A percentile compares a stretch with the other conserved stretches of the same genome.
These are phyloP conservation scores for Zymoseptoria tritici DNA, from an alignment of 2,329 filamentous ascomycete genomes.

Conservation along the genomic window DNA sequence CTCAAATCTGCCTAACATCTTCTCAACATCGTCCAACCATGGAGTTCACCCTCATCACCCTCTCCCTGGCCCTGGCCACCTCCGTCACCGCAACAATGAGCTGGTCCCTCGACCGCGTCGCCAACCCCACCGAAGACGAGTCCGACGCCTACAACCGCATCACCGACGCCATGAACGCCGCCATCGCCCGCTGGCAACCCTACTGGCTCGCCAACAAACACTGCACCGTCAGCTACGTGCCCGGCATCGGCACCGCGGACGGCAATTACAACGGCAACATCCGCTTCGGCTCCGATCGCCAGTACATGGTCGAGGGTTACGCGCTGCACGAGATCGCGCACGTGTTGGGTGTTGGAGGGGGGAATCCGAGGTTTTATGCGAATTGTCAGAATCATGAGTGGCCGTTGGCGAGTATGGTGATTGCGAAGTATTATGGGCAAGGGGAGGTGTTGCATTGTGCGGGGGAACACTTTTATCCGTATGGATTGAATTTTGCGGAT, in stretches of 20 bases:
- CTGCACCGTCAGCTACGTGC: conserved; percentile 10
- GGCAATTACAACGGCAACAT: conserved; percentile 14
- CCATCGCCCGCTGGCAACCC: conserved; percentile 5
- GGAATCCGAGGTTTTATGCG: not conserved
- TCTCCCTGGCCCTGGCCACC: too few relatives aligned
- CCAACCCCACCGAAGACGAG: conserved; percentile 16
- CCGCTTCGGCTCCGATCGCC: conserved; percentile 10
- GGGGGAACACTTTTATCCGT: conserved; percentile 10
- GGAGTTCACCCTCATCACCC: too few relatives aligned
- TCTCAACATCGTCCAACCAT: too few relatives aligned
- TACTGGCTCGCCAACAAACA: conserved; percentile 8
- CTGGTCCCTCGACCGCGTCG: conserved; percentile 40
- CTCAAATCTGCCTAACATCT: too few relatives aligned
- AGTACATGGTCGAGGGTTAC: conserved; percentile 9
- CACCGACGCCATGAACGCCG: conserved; percentile 8
- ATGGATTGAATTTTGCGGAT: conserved; percentile 12
- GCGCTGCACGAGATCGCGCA: conserved; percentile 10
- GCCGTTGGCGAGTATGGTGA: conserved; percentile 4
- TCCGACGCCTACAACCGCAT: conserved; percentile 11
- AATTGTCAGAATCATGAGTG: conserved; percentile 5
- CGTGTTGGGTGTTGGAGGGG: too few relatives aligned
- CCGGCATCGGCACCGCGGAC: conserved; percentile 8
- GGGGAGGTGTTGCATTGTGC: conserved; percentile 6
- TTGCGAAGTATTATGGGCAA: conserved; percentile 7
- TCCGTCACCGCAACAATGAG: conserved; percentile 28